Percentiles rank a stretch among this genome's conserved stretches.
These are phyloP conservation scores for Cyclospora cayetanensis DNA, from an alignment of 169 alveolate genomes.

Conservation along the genomic window DNA sequence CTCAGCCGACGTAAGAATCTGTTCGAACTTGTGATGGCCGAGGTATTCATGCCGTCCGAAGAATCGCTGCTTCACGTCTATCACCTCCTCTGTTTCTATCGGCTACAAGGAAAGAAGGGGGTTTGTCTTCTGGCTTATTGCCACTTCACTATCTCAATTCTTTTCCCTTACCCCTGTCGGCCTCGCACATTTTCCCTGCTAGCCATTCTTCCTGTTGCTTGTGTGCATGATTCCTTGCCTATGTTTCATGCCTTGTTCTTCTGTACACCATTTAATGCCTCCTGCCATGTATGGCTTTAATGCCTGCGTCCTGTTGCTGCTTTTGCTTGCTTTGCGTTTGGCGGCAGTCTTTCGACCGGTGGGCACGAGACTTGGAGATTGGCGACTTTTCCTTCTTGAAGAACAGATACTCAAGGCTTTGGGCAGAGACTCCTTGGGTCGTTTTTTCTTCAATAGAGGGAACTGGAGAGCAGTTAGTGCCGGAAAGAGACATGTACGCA, in stretches of 20 bases:
- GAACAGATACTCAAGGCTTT: conserved; percentile 41
- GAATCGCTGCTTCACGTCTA: background rate
- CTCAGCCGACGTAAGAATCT: background rate
- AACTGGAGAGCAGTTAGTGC: background rate
- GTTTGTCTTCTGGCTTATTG: background rate
- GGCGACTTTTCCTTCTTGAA: conserved; percentile 42
- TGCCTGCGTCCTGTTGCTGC: background rate
- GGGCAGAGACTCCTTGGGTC: conserved; percentile 61
- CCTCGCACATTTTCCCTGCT: background rate
- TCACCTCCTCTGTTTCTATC: conserved; percentile 18
- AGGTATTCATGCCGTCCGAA: conserved; percentile 25
- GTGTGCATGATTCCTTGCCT: too few relatives aligned
- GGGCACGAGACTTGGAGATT: conserved; percentile 57
- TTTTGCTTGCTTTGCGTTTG: background rate
- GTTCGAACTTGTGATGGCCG: background rate
- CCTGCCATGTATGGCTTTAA: background rate
- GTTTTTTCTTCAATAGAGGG: conserved; percentile 8
- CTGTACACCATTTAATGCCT: too few relatives aligned
- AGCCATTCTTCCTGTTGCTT: background rate
- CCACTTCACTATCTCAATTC: too few relatives aligned
- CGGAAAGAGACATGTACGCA: background rate
- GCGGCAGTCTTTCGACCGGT: conserved; percentile 63
- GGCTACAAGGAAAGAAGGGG: conserved; percentile 30
- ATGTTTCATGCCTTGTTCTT: too few relatives aligned
- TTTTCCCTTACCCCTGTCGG: too few relatives aligned